Evolutionary conservation across 2,329 filamentous ascomycete genomes (phyloP).

Genomic region (Penicillium sp.): DNA sequence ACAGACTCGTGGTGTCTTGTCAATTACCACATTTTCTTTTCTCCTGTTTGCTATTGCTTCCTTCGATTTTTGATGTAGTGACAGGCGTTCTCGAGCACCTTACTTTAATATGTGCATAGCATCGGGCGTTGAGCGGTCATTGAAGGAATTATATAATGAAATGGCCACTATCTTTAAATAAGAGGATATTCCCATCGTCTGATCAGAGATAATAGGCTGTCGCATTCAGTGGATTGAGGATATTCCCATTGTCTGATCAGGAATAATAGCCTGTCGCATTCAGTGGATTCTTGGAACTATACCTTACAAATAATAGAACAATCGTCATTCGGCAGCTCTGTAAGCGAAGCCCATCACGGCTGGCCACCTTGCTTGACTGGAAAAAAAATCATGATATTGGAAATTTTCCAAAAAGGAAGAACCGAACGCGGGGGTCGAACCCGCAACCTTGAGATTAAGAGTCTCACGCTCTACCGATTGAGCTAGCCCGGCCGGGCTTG

Average conservation of each 20-base stretch:
- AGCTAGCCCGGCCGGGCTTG: constrained; percentile 46
- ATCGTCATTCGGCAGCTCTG: too few species aligned
- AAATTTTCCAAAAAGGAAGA: constrained; percentile 20
- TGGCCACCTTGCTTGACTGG: too few species aligned
- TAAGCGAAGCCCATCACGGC: too few species aligned
- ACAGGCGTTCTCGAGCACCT: constrained; percentile 17
- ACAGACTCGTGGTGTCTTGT: constrained; percentile 9
- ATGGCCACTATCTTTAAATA: neutral
- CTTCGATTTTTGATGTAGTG: constrained; percentile 1
- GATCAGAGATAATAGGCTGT: too few species aligned
- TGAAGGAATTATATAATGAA: constrained; percentile 13
- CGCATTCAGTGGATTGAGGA: too few species aligned
- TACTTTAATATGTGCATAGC: constrained; percentile 28
- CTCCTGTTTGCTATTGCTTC: neutral
- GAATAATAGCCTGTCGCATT: too few species aligned
- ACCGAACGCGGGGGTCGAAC: constrained; percentile 46
- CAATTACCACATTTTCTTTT: neutral
- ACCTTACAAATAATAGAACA: too few species aligned
- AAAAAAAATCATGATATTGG: too few species aligned
- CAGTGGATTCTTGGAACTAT: too few species aligned
- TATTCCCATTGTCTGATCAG: too few species aligned
- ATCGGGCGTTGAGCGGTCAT: constrained; percentile 24
- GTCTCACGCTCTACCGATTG: constrained; percentile 54
- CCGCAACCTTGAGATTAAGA: constrained; percentile 48
- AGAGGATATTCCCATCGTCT: neutral